Conservation (phyloP, 352 stramenopile genomes). For the Globisporangium spiculum region DNA sequence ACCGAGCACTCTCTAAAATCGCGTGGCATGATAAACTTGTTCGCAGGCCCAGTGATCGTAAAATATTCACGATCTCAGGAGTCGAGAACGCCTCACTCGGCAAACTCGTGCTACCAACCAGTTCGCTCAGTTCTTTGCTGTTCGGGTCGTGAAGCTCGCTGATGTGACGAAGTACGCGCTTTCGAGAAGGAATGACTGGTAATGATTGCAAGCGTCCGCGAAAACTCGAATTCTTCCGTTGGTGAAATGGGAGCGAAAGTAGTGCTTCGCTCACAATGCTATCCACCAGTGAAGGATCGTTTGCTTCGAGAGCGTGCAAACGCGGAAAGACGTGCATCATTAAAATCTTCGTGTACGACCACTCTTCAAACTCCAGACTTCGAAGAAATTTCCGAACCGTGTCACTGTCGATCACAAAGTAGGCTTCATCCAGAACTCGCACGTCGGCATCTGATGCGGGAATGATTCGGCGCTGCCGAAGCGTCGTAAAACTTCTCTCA, state of each 20-base stretch:
- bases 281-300: slow-evolving; percentile 39
- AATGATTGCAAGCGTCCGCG: slow-evolving; percentile 37
- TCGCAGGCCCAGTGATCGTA: slow-evolving; percentile 54
- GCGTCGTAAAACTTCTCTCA: slow-evolving; percentile 5
- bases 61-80: slow-evolving; percentile 43
- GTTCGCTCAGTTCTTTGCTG: slow-evolving; percentile 52
- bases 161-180: slow-evolving; percentile 43
- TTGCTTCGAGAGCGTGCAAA: slow-evolving; percentile 31
- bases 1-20: slow-evolving; percentile 66
- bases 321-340: slow-evolving; percentile 62
- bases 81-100: slow-evolving; percentile 48
- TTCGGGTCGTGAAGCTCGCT: slow-evolving; percentile 70
- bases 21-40: slow-evolving; percentile 63
- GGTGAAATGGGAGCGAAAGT: slow-evolving; percentile 47
- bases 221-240: slow-evolving; percentile 47
- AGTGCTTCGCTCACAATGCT: slow-evolving; percentile 47
- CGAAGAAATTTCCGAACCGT: slow-evolving; percentile 43
- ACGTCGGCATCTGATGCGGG: slow-evolving; percentile 38
- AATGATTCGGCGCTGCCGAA: slow-evolving; percentile 28
- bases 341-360: slow-evolving; percentile 51
- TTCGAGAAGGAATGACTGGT: slow-evolving; percentile 54
- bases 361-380: slow-evolving; percentile 49
- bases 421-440: slow-evolving; percentile 46
- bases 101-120: slow-evolving; percentile 68
- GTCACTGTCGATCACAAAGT: slow-evolving; percentile 41